phyloP scores from a whole-genome alignment of 106 monocot genomes.

The Allium fistulosum region DNA sequence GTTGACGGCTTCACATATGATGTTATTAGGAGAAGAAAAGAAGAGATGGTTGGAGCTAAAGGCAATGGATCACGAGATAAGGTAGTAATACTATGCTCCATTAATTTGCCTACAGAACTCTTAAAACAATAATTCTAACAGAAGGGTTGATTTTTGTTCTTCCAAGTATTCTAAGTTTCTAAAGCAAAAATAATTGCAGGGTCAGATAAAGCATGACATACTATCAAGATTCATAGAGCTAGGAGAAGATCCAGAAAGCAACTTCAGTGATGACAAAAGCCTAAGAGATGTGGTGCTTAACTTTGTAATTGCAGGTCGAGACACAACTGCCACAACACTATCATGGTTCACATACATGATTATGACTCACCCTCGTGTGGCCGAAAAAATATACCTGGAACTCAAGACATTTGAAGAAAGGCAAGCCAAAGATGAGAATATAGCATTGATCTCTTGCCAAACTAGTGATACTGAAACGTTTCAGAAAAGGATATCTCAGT shows the following conservation, averaged over 20 bases:
- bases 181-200: neutral
- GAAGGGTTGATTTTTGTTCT: no score
- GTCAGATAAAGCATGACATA: conserved; percentile 80
- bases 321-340: conserved; percentile 82
- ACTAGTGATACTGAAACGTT: conserved; percentile 28
- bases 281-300: conserved; percentile 84
- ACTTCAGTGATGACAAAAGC: conserved; percentile 64
- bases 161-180: no score
- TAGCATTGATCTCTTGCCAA: conserved; percentile 11
- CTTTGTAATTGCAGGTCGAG: conserved; percentile 83
- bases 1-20: conserved; percentile 78
- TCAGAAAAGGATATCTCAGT: conserved; percentile 31
- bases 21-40: conserved; percentile 66
- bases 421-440: conserved; percentile 38
- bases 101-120: neutral
- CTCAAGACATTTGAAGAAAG: conserved; percentile 49
- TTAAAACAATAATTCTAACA: no score
- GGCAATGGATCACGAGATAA: conserved; percentile 21
- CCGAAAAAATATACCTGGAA: conserved; percentile 53
- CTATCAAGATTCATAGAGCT: conserved; percentile 93
- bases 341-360: conserved; percentile 89
- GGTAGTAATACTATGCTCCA: conserved; percentile 15
- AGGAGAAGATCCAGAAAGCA: conserved; percentile 36
- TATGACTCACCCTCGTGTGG: conserved; percentile 43
- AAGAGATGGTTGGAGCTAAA: conserved; percentile 30